These are phyloP conservation scores for Psilocybe cubensis DNA, from an alignment of 768 basidiomycete species.

Conservation along the genomic window DNA sequence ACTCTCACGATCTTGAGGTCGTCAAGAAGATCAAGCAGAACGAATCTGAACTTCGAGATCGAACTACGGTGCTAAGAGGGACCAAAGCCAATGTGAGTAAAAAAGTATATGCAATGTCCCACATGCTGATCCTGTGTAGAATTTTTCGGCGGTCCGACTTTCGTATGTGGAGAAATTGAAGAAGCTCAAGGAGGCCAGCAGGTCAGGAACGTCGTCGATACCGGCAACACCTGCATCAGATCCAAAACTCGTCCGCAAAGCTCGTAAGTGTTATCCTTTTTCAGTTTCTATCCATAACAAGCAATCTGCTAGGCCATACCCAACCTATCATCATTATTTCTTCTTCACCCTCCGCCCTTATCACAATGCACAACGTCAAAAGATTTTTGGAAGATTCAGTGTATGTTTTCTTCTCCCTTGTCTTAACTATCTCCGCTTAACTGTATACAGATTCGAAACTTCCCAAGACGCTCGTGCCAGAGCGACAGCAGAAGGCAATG, in stretches of 20 bases:
- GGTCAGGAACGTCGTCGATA: slow-evolving; percentile 44
- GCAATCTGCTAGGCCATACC: slow-evolving; percentile 54
- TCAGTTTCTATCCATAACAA: neutral
- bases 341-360: slow-evolving; percentile 90
- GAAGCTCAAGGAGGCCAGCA: slow-evolving; percentile 69
- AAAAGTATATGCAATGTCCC: slow-evolving; percentile 4
- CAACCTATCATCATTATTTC: slow-evolving; percentile 98
- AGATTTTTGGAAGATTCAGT: slow-evolving; percentile 88
- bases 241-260: slow-evolving; percentile 68
- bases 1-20: slow-evolving; percentile 76
- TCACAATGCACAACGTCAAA: slow-evolving; percentile 98
- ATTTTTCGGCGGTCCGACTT: slow-evolving; percentile 72
- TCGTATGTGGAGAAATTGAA: slow-evolving; percentile 80
- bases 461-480: slow-evolving; percentile 76
- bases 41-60: slow-evolving; percentile 81
- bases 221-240: slow-evolving; percentile 50
- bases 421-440: neutral
- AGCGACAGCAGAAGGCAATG: slow-evolving; percentile 69
- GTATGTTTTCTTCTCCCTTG: slow-evolving; percentile 41
- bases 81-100: slow-evolving; percentile 81
- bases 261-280: slow-evolving; percentile 50
- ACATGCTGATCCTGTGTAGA: slow-evolving; percentile 46
- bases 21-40: slow-evolving; percentile 83
- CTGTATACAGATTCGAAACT: slow-evolving; percentile 61
- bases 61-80: slow-evolving; percentile 83